Evolutionary conservation across 371 early-diverging fungal genomes (phyloP).

Genomic region (Haplosporangium sp.): DNA sequence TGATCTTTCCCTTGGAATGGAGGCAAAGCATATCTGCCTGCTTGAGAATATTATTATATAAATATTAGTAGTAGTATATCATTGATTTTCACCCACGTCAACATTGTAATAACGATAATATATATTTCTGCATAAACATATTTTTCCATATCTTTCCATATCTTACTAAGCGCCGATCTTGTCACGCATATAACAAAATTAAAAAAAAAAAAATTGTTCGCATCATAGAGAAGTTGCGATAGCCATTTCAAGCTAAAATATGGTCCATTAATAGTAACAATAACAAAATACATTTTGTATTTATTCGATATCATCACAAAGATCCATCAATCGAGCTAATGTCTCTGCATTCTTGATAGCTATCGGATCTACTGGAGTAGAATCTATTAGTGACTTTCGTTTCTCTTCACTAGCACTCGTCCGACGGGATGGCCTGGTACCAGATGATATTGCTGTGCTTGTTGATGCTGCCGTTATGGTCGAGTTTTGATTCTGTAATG

Average conservation of each 20-base stretch:
- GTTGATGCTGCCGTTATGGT: not conserved
- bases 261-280: not conserved
- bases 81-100: too few species aligned
- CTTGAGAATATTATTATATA: too few species aligned
- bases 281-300: not conserved
- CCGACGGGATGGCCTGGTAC: slow-evolving; percentile 1
- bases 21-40: too few species aligned
- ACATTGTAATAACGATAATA: too few species aligned
- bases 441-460: not conserved
- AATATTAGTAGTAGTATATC: too few species aligned
- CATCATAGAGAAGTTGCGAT: not conserved
- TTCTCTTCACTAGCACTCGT: slow-evolving; percentile 6
- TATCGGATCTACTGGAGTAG: slow-evolving; percentile 1
- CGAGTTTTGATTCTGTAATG: not conserved
- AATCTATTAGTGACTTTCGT: slow-evolving; percentile 4
- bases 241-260: not conserved
- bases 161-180: not conserved
- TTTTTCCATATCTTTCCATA: not conserved
- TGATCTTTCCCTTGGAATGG: too few species aligned
- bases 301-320: slow-evolving; percentile 40
- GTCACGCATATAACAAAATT: too few species aligned
- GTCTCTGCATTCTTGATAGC: slow-evolving; percentile 14
- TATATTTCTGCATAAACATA: not conserved
- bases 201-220: not conserved
- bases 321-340: slow-evolving; percentile 29